A percentile compares a stretch with the other conserved stretches of the same genome.
Evolutionary conservation across 2,329 filamentous ascomycete genomes (phyloP).

Genomic region (Colletotrichum salicis): DNA sequence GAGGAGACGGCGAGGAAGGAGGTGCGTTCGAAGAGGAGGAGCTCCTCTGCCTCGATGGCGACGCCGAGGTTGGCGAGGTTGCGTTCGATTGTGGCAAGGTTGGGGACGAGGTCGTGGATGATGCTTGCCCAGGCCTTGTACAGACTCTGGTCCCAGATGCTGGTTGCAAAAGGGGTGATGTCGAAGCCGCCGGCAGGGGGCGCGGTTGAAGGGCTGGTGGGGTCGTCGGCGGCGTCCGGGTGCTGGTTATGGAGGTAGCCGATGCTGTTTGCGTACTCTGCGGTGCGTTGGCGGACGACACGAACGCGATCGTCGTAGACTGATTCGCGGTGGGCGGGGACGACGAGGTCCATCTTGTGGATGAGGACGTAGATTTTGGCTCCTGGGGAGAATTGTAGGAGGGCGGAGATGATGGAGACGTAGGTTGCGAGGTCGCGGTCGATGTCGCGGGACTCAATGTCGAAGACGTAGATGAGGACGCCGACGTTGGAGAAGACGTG

Average conservation of each 20-base stretch:
- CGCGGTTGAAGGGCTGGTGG: conserved; percentile 37
- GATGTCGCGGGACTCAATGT: conserved; percentile 95
- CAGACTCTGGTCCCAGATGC: conserved; percentile 97
- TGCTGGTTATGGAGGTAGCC: conserved; percentile 39
- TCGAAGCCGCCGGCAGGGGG: conserved; percentile 60
- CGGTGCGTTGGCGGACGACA: conserved; percentile 79
- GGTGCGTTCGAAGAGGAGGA: conserved; percentile 93
- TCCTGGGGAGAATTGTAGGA: conserved; percentile 82
- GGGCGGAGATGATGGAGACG: conserved; percentile 86
- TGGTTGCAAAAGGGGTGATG: conserved; percentile 91
- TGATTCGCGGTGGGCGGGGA: conserved; percentile 78
- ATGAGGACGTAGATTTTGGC: conserved; percentile 94
- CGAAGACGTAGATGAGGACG: conserved; percentile 98
- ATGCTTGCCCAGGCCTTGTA: conserved; percentile 99
- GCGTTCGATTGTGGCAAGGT: conserved; percentile 85
- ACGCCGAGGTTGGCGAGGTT: conserved; percentile 85
- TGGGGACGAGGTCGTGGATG: conserved; percentile 97
- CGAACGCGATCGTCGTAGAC: conserved; percentile 87
- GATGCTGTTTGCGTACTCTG: conserved; percentile 60
- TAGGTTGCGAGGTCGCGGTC: conserved; percentile 94
- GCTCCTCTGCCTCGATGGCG: conserved; percentile 90
- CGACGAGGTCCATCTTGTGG: conserved; percentile 98
- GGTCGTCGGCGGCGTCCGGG: conserved; percentile 20
- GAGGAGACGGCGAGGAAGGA: conserved; percentile 97
- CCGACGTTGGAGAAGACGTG: conserved; percentile 98